Conservation (phyloP, 2,329 filamentous ascomycete species). For the Blastomyces gilchristii region DNA sequence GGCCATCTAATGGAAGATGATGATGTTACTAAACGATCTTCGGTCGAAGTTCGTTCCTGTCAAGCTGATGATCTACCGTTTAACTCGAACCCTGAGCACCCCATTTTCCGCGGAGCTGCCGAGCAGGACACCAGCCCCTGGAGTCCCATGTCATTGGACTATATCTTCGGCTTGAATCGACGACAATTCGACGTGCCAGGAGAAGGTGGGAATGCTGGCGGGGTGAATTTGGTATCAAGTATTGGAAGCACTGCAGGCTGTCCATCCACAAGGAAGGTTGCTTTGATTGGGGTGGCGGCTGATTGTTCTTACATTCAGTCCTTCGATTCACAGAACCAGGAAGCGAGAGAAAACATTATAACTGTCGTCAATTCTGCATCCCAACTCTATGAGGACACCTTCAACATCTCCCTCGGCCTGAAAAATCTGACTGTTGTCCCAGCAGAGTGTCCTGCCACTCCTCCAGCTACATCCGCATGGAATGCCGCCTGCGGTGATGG, state of each 20-base stretch:
- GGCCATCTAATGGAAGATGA: constrained; percentile 36
- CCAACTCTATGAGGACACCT: constrained; percentile 74
- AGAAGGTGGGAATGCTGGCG: constrained; percentile 60
- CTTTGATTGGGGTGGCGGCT: constrained; percentile 80
- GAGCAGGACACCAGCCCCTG: constrained; percentile 46
- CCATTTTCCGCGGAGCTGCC: constrained; percentile 39
- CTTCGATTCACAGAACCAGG: constrained; percentile 53
- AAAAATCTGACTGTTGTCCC: constrained; percentile 74
- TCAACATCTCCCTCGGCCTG: constrained; percentile 89
- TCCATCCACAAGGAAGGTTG: constrained; percentile 80
- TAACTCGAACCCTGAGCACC: constrained; percentile 64
- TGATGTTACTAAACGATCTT: constrained; percentile 57
- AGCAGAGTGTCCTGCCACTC: constrained; percentile 59
- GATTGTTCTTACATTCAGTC: constrained; percentile 77
- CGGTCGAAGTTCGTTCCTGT: constrained; percentile 47
- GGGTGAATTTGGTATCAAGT: constrained; percentile 61
- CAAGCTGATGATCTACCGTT: constrained; percentile 65
- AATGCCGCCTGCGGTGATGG: constrained; percentile 58
- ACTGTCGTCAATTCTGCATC: constrained; percentile 77
- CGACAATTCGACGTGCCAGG: constrained; percentile 54
- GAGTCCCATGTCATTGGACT: constrained; percentile 51
- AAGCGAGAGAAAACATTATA: constrained; percentile 66
- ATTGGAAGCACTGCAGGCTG: constrained; percentile 82
- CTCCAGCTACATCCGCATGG: constrained; percentile 63
- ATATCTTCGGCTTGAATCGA: constrained; percentile 56